Evolutionary conservation across 2,329 filamentous ascomycete genomes (phyloP), one percentile per base, ranked within the genome.

Genomic region (Ascochyta clinopodiicola): DNA sequence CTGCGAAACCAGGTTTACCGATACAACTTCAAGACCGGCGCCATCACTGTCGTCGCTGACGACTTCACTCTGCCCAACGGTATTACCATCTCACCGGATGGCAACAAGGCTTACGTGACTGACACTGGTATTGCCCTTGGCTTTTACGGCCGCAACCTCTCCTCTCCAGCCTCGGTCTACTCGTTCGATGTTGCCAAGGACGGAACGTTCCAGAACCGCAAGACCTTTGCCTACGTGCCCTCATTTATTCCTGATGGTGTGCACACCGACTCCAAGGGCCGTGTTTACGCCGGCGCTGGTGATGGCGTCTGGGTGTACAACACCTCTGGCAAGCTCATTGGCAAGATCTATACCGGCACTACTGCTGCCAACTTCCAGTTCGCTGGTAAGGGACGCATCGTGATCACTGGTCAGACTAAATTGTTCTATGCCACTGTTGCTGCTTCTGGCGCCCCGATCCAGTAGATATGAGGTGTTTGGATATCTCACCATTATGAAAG

Each of bases 291-390:
- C 35, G 80, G 78, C 0, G 81, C 79, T 51, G 77, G 74, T 3
- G 81, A 81, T 51, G 81, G 81, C 10, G 69, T 84, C n/a, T 79
- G 82, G 56, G 74, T 84, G 2, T 84, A 78, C 76, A 80, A 72
- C 40, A 56, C 75, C 1, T 77, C 72, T 3, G 81, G 81, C 4
- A 71, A 70, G 21, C 70, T 81, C 0, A 73, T 83, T 29, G 81
- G 81, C 25, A 67, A 67, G 44, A 64, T 67, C 46, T 66, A 65
- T 24, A 66, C 65, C 4, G 63, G 60, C 22, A 59, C 53, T n/a
- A 47, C 39, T 19, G 64, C 60, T 17, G 64, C 64, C 10, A 67
- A 67, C 51, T 67, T 67, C 49, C 46, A 66, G 43, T 66, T 67
- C 34, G 62, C 64, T 42, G 64, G 64, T 13, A 57, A 67, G 15